Percentiles rank a stretch among this genome's conserved stretches.
Conservation (phyloP, 352 stramenopile species). For the Plasmopara viticola region DNA sequence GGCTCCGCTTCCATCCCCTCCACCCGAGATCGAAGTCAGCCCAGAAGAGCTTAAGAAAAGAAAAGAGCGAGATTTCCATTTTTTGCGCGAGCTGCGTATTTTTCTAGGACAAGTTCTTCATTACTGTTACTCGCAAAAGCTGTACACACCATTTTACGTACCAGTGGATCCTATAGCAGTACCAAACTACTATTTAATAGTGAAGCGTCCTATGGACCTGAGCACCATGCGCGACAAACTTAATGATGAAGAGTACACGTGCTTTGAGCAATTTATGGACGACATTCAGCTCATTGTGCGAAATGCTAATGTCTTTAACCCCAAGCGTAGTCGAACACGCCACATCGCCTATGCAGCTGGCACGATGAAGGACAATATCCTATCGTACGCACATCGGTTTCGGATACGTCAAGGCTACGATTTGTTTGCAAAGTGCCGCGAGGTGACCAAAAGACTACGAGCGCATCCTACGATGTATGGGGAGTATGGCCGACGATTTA, state of each 20-base stretch:
- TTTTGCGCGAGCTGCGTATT: conserved; percentile 80
- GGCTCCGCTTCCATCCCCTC: conserved; percentile 37
- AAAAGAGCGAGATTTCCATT: conserved; percentile 75
- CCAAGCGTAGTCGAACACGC: conserved; percentile 60
- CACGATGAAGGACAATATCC: conserved; percentile 87
- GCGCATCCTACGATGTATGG: conserved; percentile 41
- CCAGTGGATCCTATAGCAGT: conserved; percentile 74
- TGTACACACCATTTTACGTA: conserved; percentile 61
- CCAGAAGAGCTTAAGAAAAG: conserved; percentile 36
- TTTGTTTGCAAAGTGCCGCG: conserved; percentile 80
- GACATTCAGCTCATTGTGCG: conserved; percentile 85
- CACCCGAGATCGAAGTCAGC: conserved; percentile 22
- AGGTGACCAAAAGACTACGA: conserved; percentile 62
- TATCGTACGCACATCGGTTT: conserved; percentile 84
- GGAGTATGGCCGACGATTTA: conserved; percentile 23
- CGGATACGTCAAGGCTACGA: conserved; percentile 84
- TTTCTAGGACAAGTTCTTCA: conserved; percentile 82
- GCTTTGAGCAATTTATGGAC: conserved; percentile 81
- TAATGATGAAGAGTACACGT: conserved; percentile 86
- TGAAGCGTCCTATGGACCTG: conserved; percentile 84
- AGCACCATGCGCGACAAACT: conserved; percentile 86
- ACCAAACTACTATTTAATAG: conserved; percentile 87
- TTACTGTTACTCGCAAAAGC: conserved; percentile 67
- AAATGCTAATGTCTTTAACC: conserved; percentile 89
- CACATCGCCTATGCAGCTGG: conserved; percentile 75